phyloP scores from a whole-genome alignment of 805 yeast genomes.

The Yarrowia deformans region DNA sequence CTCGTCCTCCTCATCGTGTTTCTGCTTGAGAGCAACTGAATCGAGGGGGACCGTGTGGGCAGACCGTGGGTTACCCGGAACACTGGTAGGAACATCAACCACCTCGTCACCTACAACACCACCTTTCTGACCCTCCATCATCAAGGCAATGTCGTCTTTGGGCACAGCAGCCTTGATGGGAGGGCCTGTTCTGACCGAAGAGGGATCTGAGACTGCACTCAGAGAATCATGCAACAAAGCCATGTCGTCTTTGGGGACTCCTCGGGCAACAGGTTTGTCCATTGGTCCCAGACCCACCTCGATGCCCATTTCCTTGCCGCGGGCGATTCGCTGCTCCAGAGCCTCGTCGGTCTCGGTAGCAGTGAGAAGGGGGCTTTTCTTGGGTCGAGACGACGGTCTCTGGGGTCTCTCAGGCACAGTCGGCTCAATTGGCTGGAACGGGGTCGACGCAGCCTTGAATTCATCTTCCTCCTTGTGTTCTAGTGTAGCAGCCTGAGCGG shows the following conservation, averaged over 20 bases:
- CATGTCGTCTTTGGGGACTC: slow-evolving; percentile 27
- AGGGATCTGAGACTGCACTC: neutral
- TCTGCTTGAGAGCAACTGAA: neutral
- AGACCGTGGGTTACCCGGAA: neutral
- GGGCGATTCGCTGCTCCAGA: neutral
- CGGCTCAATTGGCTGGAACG: slow-evolving; percentile 12
- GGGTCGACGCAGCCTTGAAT: slow-evolving; percentile 2
- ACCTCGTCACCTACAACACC: slow-evolving; percentile 2
- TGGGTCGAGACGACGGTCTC: neutral
- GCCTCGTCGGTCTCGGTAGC: neutral
- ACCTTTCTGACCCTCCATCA: slow-evolving; percentile 6
- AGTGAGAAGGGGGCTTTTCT: neutral
- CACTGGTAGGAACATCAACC: neutral
- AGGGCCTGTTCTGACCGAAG: neutral
- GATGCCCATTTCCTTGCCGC: slow-evolving; percentile 7
- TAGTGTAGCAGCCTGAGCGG: neutral
- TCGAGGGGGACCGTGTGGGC: neutral
- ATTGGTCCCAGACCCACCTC: slow-evolving; percentile 19
- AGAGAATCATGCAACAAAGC: slow-evolving; percentile 10
- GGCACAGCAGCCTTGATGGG: slow-evolving; percentile 2
- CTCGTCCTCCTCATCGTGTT: neutral
- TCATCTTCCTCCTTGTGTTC: neutral
- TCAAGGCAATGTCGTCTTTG: slow-evolving; percentile 20
- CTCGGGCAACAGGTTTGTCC: slow-evolving; percentile 2
- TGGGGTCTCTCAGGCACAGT: too few relatives aligned